Evolutionary conservation across 352 stramenopile genomes (phyloP).

Genomic region (Pythium aristosporum): DNA sequence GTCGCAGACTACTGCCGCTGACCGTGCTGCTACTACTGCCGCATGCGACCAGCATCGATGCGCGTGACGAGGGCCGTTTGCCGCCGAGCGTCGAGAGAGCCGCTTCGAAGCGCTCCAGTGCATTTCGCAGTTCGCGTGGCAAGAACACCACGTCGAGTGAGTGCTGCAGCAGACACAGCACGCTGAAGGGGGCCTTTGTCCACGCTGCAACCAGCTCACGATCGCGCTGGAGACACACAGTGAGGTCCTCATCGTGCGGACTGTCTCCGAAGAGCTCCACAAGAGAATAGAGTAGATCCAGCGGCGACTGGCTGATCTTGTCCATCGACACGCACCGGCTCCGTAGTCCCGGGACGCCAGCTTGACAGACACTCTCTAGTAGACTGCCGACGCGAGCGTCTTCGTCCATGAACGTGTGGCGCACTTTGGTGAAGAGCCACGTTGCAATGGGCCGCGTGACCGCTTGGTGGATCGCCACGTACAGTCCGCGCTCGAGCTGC

Average conservation of each 20-base stretch:
- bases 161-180: constrained; percentile 26
- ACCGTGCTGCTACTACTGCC: neutral
- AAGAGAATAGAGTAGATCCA: constrained; percentile 18
- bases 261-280: constrained; percentile 1
- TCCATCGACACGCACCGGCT: constrained; percentile 1
- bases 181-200: constrained; percentile 17
- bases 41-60: neutral
- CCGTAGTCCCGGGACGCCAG: neutral
- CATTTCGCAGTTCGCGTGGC: constrained; percentile 13
- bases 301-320: constrained; percentile 2
- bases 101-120: constrained; percentile 23
- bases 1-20: neutral
- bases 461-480: constrained; percentile 13
- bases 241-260: neutral
- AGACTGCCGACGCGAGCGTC: constrained; percentile 9
- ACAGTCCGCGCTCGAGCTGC: constrained; percentile 23
- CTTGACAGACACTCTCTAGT: neutral
- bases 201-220: constrained; percentile 4
- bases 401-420: constrained; percentile 20
- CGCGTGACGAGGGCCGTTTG: constrained; percentile 3
- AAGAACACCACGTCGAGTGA: constrained; percentile 25
- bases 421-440: constrained; percentile 27
- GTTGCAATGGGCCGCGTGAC: constrained; percentile 21
- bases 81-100: constrained; percentile 12
- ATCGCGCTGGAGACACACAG: neutral